A percentile compares a stretch with the other conserved stretches of the same genome.
phyloP scores from a whole-genome alignment of 1,284 basidiomycete genomes.

The Microbotryomycetes sp. region DNA sequence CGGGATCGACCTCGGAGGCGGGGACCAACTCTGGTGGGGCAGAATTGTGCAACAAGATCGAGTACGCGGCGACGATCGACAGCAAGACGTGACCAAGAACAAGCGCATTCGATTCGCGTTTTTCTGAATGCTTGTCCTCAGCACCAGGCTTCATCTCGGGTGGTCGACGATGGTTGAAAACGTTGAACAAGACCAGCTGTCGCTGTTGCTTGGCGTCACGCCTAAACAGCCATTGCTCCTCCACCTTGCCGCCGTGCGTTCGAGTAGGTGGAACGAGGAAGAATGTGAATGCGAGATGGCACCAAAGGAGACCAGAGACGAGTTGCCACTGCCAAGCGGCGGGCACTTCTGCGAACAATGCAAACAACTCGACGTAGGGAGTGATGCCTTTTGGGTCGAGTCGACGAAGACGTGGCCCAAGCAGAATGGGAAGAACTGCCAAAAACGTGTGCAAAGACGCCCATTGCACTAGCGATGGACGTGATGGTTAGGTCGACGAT shows the following conservation, averaged over 20 bases:
- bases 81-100: not conserved
- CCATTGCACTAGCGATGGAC: not conserved
- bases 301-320: slow-evolving; percentile 17
- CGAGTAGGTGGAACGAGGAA: not conserved
- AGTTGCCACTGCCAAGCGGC: not conserved
- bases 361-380: slow-evolving; percentile 13
- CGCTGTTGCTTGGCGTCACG: not conserved
- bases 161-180: not conserved
- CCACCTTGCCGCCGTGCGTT: not conserved
- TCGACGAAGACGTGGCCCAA: slow-evolving; percentile 14
- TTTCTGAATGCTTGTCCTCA: not conserved
- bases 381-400: slow-evolving; percentile 16
- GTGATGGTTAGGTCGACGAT: not conserved
- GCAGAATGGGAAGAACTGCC: slow-evolving; percentile 18
- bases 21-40: not conserved
- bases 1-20: not conserved
- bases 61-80: not conserved
- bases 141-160: not conserved
- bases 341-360: not conserved
- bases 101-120: not conserved
- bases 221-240: not conserved
- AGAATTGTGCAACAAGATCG: not conserved
- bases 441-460: slow-evolving; percentile 2
- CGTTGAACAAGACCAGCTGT: not conserved
- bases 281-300: slow-evolving; percentile 19